A percentile compares a stretch with the other conserved stretches of the same genome.
phyloP scores from a whole-genome alignment of 1,139 yeast species.

The Candida albicans region DNA sequence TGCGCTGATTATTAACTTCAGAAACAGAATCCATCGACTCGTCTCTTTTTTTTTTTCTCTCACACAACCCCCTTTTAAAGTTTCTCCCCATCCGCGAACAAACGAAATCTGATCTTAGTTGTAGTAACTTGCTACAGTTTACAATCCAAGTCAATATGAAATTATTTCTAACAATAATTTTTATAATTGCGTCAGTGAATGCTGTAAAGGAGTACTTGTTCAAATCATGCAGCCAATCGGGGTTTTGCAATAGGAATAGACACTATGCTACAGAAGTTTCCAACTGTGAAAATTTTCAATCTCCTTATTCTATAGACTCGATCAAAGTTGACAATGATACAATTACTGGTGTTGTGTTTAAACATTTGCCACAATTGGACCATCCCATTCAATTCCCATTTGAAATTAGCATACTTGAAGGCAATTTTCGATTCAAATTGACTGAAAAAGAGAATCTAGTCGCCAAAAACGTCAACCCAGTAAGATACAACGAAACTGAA shows the following conservation, averaged over 20 bases:
- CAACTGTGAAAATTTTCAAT: conserved; percentile 15
- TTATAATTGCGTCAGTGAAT: conserved; percentile 12
- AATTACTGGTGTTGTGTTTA: conserved; percentile 44
- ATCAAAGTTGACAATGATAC: conserved; percentile 20
- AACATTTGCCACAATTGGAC: conserved; percentile 30
- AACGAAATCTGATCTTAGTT: too few relatives aligned
- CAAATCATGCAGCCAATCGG: conserved; percentile 77
- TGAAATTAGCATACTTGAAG: conserved; percentile 52
- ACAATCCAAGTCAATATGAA: not conserved
- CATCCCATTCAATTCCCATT: conserved; percentile 48
- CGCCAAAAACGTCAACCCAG: conserved; percentile 26
- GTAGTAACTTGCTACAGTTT: too few relatives aligned
- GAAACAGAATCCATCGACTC: too few relatives aligned
- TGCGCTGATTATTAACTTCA: too few relatives aligned
- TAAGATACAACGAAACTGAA: conserved; percentile 61
- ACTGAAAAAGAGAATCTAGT: conserved; percentile 54
- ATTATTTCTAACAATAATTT: conserved; percentile 2
- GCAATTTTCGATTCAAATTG: conserved; percentile 27
- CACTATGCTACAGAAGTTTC: conserved; percentile 54
- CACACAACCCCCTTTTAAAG: too few relatives aligned
- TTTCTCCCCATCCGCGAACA: too few relatives aligned
- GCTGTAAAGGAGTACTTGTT: conserved; percentile 73
- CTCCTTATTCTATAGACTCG: conserved; percentile 51
- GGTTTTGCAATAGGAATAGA: conserved; percentile 83
- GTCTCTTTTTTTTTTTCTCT: too few relatives aligned